Evolutionary conservation across 1,284 basidiomycete genomes (phyloP), one percentile per base, ranked within the genome.

Genomic region (Malassezia sympodialis): DNA sequence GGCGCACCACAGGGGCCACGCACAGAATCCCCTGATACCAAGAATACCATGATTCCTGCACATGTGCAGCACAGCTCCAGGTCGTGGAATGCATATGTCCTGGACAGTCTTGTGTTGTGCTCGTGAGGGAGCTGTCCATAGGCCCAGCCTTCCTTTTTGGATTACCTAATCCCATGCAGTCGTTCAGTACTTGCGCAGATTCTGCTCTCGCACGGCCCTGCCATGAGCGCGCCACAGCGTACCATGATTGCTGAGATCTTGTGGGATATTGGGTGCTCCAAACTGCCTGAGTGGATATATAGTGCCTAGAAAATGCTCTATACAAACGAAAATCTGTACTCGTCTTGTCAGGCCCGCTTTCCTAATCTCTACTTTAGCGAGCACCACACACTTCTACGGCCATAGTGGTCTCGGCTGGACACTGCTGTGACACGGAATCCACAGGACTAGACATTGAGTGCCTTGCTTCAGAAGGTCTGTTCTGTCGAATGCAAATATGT

Each of bases 321-420:
- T 46, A 53, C 8, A 53, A 35, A 10, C 47, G n/a, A 3, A 35
- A 47, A n/a, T 53, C 44, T 7, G 44, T 46, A 10, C 43, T 53
- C 1, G 34, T 8, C 2, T 40, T 24, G 14, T 40, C 3, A 6
- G 34, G 27, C 10, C 44, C 51, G 1, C 30, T 39, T 2, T 6
- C 17, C 3, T 34, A 47, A 32, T 17, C 34, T 17, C 51, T 53
- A n/a, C 2, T 15, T 47, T 19, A 40, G 51, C 15, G n/a, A 15
- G 17, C 14, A 8, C 12, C 3, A 27, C 51, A 27, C 15, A 46
- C 51, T 24, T 53, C 24, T 7, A 53, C 23, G 10, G 51, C 51
- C 4, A 47, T 19, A 8, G 4, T 4, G 15, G 37, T 19, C 37
- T 53, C 44, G 2, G 21, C 43, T 11, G 14, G 17, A 27, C 41